Evolutionary conservation across 495 filamentous ascomycete genomes (phyloP).

Genomic region (Penicillium chermesinum): DNA sequence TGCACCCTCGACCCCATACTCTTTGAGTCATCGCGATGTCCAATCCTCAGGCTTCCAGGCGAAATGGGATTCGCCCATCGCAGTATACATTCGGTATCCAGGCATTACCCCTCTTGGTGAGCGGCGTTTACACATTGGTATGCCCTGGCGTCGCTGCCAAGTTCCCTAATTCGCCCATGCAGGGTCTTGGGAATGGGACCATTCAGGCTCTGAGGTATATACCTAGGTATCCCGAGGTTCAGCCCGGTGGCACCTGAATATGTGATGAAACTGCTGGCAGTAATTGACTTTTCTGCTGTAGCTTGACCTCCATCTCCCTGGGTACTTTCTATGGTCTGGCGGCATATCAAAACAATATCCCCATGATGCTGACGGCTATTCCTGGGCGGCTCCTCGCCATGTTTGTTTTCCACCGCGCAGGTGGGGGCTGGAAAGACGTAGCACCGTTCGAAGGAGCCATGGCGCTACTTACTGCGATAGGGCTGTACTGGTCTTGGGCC

Average conservation of each 20-base stretch:
- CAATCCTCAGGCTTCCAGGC: too few species aligned
- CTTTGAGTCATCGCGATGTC: too few species aligned
- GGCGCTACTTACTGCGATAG: constrained; percentile 14
- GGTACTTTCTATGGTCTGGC: constrained; percentile 20
- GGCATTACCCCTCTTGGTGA: constrained; percentile 15
- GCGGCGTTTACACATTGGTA: constrained; percentile 17
- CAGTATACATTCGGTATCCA: constrained; percentile 24
- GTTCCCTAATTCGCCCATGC: constrained; percentile 10
- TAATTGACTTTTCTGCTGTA: background rate
- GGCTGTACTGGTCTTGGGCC: constrained; percentile 18
- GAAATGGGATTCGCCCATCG: constrained; percentile 1
- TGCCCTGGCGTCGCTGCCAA: constrained; percentile 10
- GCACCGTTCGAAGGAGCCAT: constrained; percentile 24
- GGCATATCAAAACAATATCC: constrained; percentile 22
- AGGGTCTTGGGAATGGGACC: constrained; percentile 13
- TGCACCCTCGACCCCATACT: too few species aligned
- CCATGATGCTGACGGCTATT: constrained; percentile 18
- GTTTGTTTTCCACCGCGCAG: constrained; percentile 14
- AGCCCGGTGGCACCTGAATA: too few species aligned
- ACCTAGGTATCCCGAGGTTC: too few species aligned
- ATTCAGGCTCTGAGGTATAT: constrained; percentile 26
- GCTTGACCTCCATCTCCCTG: constrained; percentile 19
- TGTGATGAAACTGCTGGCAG: too few species aligned
- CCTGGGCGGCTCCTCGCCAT: constrained; percentile 20
- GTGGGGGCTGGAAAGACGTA: constrained; percentile 16